phyloP scores from a whole-genome alignment of 345 rosid genomes.

The Clarkia xantiana region DNA sequence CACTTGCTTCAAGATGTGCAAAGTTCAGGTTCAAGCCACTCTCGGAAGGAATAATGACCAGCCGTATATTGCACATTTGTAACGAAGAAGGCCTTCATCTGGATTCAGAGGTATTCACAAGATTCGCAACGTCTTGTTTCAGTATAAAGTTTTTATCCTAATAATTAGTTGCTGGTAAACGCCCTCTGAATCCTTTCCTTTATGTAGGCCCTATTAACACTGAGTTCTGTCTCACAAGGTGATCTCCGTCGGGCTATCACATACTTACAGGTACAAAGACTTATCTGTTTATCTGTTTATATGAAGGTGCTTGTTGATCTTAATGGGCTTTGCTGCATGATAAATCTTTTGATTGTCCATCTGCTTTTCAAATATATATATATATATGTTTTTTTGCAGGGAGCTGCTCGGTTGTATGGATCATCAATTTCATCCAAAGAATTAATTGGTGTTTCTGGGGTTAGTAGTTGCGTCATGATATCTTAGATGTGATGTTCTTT shows the following conservation, averaged over 20 bases:
- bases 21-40: conserved; percentile 98
- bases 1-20: conserved; percentile 98
- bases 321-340: conserved; percentile 1
- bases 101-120: conserved; percentile 47
- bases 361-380: not conserved
- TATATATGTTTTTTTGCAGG: conserved; percentile 45
- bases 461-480: conserved; percentile 18
- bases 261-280: conserved; percentile 56
- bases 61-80: conserved; percentile 72
- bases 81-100: conserved; percentile 67
- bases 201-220: conserved; percentile 65
- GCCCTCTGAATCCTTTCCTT: not conserved
- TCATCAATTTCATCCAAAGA: conserved; percentile 72
- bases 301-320: not conserved
- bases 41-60: conserved; percentile 76
- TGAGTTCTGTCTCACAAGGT: conserved; percentile 82
- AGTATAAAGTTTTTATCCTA: not conserved
- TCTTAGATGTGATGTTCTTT: too few species aligned
- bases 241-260: conserved; percentile 98
- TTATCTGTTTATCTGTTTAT: conserved; percentile 1
- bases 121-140: conserved; percentile 5
- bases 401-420: conserved; percentile 89
- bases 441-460: conserved; percentile 75
- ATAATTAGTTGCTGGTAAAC: not conserved
- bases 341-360: not conserved